Conservation (phyloP, 805 yeast species). For the Kodamaea restingae region DNA sequence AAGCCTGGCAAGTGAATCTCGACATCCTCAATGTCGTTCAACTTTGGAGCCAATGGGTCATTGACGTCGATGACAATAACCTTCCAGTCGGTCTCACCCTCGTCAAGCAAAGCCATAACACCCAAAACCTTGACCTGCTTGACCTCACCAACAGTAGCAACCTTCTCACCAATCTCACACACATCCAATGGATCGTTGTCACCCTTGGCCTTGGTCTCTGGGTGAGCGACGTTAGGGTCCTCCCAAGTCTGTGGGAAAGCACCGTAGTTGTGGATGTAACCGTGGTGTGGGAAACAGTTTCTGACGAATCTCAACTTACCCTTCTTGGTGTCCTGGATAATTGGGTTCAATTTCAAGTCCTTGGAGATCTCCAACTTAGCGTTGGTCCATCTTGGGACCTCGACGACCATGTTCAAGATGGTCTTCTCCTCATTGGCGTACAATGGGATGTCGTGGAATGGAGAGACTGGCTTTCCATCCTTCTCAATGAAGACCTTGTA, state of each 20-base stretch:
- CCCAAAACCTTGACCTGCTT: constrained; percentile 69
- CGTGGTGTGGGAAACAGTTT: constrained; percentile 98
- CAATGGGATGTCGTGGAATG: constrained; percentile 77
- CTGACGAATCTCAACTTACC: constrained; percentile 94
- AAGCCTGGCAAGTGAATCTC: constrained; percentile 66
- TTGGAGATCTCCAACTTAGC: constrained; percentile 95
- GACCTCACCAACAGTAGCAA: constrained; percentile 47
- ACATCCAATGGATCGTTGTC: constrained; percentile 48
- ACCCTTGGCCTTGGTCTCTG: constrained; percentile 58
- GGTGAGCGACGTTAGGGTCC: constrained; percentile 56
- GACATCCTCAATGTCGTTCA: constrained; percentile 67
- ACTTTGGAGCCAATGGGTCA: constrained; percentile 59
- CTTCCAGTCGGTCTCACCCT: constrained; percentile 97
- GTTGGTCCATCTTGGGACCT: constrained; percentile 98
- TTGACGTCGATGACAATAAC: constrained; percentile 63
- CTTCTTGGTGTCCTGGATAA: constrained; percentile 95
- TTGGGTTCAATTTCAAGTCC: constrained; percentile 83
- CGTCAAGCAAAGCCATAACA: constrained; percentile 76
- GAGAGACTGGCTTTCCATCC: constrained; percentile 90
- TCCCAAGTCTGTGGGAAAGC: constrained; percentile 97
- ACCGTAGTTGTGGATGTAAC: constrained; percentile 97
- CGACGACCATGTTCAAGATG: constrained; percentile 78
- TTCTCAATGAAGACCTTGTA: constrained; percentile 87
- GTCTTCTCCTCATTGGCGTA: constrained; percentile 92
- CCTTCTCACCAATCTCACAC: constrained; percentile 47